Evolutionary conservation across 2,329 filamentous ascomycete genomes (phyloP), one percentile per base, ranked within the genome.

Genomic region (Penicillium oxalicum): DNA sequence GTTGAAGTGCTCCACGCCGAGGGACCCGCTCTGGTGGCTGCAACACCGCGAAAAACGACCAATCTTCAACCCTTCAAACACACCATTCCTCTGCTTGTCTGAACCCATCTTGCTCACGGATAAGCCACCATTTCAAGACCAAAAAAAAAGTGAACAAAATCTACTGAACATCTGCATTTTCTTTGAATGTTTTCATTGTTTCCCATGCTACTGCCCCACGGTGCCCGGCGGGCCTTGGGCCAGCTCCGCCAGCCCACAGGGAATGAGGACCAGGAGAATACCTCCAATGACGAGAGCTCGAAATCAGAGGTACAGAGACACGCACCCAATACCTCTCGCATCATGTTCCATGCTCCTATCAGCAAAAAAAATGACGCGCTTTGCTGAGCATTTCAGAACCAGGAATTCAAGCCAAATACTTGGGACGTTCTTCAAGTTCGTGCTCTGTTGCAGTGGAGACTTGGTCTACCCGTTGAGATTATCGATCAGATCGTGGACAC

Each of bases 401-500:
- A 33, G 9, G 33, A 28, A 13, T 65, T 58, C 43, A 61, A 62
- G 28, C 66, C 68, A 1, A 58, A 40, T 18, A 11, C 68, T 5
- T 57, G 51, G 39, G 67, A 71, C 44, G 68, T 68, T 8, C 54
- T 68, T 13, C 59, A 64, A 45, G 61, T 65, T 2, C 61, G 66
- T 27, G 53, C 61, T 51, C 29, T 70, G 0, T 50, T 71, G 25
- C 59, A 57, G 39, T 63, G 61, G 60, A 66, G 61, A 49, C 45
- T 55, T 6, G 34, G 59, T 8, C 50, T 71, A 1, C 69, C 69
- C 0, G 49, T 53, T n/a, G 69, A 71, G 43, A 57, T 71, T 29
- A 57, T 70, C 26, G 69, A 71, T 58, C 54, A 68, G 51, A 70
- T 71, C 37, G 47, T 71, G 32, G 69, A 71, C 50, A 58, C 57